Evolutionary conservation across 1,284 basidiomycete species (phyloP).

Genomic region (Moesziomyces globuligerus): DNA sequence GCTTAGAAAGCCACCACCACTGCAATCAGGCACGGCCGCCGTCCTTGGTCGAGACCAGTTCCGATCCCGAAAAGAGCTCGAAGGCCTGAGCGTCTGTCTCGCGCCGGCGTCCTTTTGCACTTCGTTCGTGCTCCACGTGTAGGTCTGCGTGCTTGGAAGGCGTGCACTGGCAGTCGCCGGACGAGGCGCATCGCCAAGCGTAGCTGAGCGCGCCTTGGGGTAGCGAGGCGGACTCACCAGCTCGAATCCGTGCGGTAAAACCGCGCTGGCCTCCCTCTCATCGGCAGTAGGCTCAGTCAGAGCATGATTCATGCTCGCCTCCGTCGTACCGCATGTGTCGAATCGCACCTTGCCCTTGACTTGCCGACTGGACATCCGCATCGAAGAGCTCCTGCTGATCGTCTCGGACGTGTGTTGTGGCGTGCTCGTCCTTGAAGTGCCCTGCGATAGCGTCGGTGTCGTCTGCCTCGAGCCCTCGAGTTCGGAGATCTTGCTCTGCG

Average conservation of each 20-base stretch:
- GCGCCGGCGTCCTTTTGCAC: not conserved
- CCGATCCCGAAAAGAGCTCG: not conserved
- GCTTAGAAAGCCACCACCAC: not conserved
- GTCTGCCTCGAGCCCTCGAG: slow-evolving; percentile 21
- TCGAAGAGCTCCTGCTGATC: slow-evolving; percentile 1
- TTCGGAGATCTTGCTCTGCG: slow-evolving; percentile 12
- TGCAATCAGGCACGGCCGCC: not conserved
- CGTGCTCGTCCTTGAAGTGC: slow-evolving; percentile 22
- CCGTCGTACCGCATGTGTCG: slow-evolving; percentile 9
- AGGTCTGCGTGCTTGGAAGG: slow-evolving; percentile 1
- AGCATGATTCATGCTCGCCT: slow-evolving; percentile 11
- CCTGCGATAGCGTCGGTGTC: slow-evolving; percentile 26
- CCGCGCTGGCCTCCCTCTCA: not conserved
- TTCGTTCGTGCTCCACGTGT: not conserved
- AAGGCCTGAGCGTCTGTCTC: not conserved
- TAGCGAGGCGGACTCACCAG: slow-evolving; percentile 19
- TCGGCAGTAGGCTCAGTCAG: not conserved
- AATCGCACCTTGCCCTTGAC: slow-evolving; percentile 22
- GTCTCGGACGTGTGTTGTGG: slow-evolving; percentile 33
- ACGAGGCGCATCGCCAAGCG: slow-evolving; percentile 6
- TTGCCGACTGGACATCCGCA: not conserved
- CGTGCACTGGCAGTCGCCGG: slow-evolving; percentile 25
- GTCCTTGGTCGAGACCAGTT: not conserved
- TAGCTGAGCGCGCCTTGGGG: slow-evolving; percentile 6
- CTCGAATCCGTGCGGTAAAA: slow-evolving; percentile 30